Conservation (phyloP, 768 basidiomycete genomes). For the Pleurotus giganteus region DNA sequence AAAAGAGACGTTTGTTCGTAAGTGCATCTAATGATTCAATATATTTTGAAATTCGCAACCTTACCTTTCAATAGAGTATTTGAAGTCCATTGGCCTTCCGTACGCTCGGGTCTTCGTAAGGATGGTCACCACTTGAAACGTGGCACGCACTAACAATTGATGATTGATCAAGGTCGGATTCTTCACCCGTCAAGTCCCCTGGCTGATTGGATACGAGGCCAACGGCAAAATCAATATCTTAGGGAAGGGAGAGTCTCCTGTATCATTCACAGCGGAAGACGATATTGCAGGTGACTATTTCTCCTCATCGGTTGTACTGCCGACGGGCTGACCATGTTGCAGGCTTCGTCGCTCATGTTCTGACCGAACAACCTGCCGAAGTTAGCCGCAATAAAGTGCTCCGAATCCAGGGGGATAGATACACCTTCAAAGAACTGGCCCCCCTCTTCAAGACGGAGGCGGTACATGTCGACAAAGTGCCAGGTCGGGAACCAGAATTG, state of each 20-base stretch:
- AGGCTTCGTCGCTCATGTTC: conserved; percentile 35
- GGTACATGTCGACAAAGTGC: conserved; percentile 14
- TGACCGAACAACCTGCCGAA: conserved; percentile 26
- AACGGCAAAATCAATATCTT: conserved; percentile 26
- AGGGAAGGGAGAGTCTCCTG: conserved; percentile 27
- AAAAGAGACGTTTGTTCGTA: conserved; percentile 28
- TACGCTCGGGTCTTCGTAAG: conserved; percentile 29
- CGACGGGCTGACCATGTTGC: not conserved
- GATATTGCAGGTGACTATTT: conserved; percentile 29
- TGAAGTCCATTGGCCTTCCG: conserved; percentile 27
- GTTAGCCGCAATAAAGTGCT: conserved; percentile 27
- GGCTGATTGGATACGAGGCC: conserved; percentile 22
- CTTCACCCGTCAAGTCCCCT: conserved; percentile 29
- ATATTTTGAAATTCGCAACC: not conserved
- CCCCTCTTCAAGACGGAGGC: conserved; percentile 18
- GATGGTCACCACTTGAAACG: not conserved
- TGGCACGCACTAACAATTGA: not conserved
- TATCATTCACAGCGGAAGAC: conserved; percentile 27
- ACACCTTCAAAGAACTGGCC: conserved; percentile 21
- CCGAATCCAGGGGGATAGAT: conserved; percentile 35
- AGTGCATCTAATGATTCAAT: not conserved
- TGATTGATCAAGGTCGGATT: conserved; percentile 26
- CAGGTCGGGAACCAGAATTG: conserved; percentile 5
- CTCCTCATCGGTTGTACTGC: not conserved
- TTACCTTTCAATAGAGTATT: conserved; percentile 19